Conservation (phyloP, 805 yeast species). For the Phaffomyces antillensis region DNA sequence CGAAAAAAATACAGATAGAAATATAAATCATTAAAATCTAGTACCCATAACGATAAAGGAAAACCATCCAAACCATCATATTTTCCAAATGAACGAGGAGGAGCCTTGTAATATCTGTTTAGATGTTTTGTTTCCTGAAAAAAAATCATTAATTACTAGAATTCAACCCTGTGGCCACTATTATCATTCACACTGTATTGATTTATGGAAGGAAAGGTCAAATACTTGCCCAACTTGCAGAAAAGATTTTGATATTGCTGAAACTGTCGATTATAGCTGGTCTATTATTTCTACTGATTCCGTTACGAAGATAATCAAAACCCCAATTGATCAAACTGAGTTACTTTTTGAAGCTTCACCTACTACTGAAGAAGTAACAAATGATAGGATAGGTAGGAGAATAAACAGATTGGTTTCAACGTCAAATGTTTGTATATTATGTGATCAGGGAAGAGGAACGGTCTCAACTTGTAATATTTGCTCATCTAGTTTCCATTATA, state of each 20-base stretch:
- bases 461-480: conserved; percentile 26
- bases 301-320: conserved; percentile 10
- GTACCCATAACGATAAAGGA: no score
- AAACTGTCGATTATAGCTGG: conserved; percentile 22
- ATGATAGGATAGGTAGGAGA: conserved; percentile 12
- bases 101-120: conserved; percentile 57
- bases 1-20: no score
- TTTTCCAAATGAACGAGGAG: conserved; percentile 5
- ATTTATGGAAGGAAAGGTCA: conserved; percentile 49
- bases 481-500: conserved; percentile 32
- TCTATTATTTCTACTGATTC: conserved; percentile 5
- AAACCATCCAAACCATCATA: no score
- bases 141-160: conserved; percentile 18
- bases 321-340: conserved; percentile 8
- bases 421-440: conserved; percentile 19
- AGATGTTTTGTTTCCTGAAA: conserved; percentile 27
- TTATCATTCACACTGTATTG: conserved; percentile 52
- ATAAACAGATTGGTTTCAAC: conserved; percentile 16
- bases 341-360: conserved; percentile 8
- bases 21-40: no score
- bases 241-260: conserved; percentile 33
- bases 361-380: conserved; percentile 3
- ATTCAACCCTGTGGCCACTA: conserved; percentile 44
- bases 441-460: conserved; percentile 16
- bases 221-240: conserved; percentile 61